Percentiles rank a stretch among this genome's conserved stretches.
Conservation (phyloP, 257 asterid species). For the Jasminum sambac region DNA sequence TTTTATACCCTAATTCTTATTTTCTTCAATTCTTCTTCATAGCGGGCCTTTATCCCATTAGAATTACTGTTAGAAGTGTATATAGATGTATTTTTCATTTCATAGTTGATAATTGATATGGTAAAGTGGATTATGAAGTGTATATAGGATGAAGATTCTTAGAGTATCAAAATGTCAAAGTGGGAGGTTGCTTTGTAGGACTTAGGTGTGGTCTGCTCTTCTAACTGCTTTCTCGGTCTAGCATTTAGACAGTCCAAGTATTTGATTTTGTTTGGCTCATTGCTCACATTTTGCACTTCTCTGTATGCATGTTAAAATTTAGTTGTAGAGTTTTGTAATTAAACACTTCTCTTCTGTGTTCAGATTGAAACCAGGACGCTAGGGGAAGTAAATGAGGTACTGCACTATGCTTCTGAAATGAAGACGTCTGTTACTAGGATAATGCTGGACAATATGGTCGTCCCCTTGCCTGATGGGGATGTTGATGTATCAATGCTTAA, state of each 20-base stretch:
- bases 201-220: not conserved
- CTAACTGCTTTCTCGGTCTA: not conserved
- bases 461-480: constrained; percentile 76
- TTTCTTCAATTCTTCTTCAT: too few species aligned
- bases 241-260: not conserved
- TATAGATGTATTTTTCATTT: too few species aligned
- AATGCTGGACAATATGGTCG: constrained; percentile 97
- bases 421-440: constrained; percentile 73
- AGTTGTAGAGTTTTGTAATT: constrained; percentile 10
- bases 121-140: too few species aligned
- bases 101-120: too few species aligned
- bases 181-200: not conserved
- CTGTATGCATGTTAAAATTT: constrained; percentile 7
- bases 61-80: too few species aligned
- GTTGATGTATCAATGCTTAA: constrained; percentile 87
- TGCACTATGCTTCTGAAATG: constrained; percentile 68
- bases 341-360: constrained; percentile 18
- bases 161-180: not conserved
- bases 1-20: too few species aligned
- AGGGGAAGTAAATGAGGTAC: constrained; percentile 79
- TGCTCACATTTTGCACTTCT: not conserved
- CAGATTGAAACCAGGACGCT: constrained; percentile 94
- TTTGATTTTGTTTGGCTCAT: not conserved
- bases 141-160: too few species aligned
- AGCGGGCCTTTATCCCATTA: too few species aligned